Base-by-base conservation (phyloP, 352 stramenopile genomes). In the Halophytophthora batemanensis region DNA sequence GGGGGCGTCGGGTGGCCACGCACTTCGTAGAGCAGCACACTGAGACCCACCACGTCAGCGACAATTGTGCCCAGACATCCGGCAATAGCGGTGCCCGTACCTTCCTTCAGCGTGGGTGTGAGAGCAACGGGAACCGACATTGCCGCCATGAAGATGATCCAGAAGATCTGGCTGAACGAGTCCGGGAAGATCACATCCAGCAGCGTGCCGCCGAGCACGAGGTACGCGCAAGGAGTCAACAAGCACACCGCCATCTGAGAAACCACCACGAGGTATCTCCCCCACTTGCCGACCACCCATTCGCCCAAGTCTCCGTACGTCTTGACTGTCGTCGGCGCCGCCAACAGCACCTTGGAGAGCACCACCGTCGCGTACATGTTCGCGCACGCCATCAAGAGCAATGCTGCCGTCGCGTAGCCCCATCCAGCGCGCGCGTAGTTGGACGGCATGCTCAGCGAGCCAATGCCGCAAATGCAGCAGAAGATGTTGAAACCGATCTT, bases 401-500 rank as follows among this genome's bases (percentile, higher is more conserved):
- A 47, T 6, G 64, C 64, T 17, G 62, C 42, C 2, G 45, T 49
- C 14, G 64, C 64, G 34, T 59, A 50, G 8, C 46, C 53, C 3
- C 56, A 57, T 3, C 64, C 61, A 18, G 64, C 60, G 22, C 64
- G 64, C 13, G 64, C 51, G 35, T 64, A 75, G 41, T 66, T 72
- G 34, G 50, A 46, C 3, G 66, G 62, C 42, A 75, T 70, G n/a
- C 66, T 57, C 18, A 75, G 55, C 23, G 66, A 69, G n/a, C 66
- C 66, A 40, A 53, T 53, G 28, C 46, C 46, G 23, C 46, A 53
- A 22, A 53, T 56, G 28, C 43, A 53, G 49, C 60, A 68, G 37
- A 53, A 53, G 23, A 53, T 53, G 46, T 53, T 53, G 46, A 53
- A 53, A 36, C 35, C 46, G 1, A 37, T 53, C 44, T 68, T 68